phyloP scores from a whole-genome alignment of 129 eudicot genomes.

The Logfia minima region DNA sequence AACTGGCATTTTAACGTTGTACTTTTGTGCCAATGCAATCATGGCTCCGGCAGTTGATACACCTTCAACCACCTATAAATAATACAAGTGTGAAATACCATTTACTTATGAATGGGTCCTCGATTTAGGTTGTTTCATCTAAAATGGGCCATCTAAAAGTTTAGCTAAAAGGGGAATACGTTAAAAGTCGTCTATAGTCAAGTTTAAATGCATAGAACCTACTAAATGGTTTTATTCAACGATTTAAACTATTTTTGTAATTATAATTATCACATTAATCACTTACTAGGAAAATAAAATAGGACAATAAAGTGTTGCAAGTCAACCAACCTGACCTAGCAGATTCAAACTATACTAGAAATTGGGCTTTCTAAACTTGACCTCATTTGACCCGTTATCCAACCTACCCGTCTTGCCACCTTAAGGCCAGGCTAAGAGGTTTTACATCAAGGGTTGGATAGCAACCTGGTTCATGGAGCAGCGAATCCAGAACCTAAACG shows the following conservation, averaged over 20 bases:
- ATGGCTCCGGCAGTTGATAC: constrained; percentile 97
- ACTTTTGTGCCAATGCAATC: constrained; percentile 93
- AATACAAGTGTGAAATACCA: constrained; percentile 17
- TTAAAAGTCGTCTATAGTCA: background rate
- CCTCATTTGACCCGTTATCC: background rate
- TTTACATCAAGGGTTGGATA: constrained; percentile 16
- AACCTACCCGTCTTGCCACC: background rate
- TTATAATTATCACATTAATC: background rate
- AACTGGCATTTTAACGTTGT: constrained; percentile 95
- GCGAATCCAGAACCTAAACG: constrained; percentile 92
- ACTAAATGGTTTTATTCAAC: background rate
- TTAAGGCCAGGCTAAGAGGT: background rate
- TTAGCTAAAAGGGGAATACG: background rate
- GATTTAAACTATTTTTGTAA: background rate
- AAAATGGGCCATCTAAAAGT: background rate
- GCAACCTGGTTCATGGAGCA: constrained; percentile 90
- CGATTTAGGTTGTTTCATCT: background rate
- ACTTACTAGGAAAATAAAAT: background rate
- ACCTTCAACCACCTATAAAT: constrained; percentile 88
- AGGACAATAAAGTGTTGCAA: background rate
- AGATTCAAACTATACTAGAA: background rate
- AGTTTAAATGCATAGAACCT: background rate
- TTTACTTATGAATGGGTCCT: constrained; percentile 2
- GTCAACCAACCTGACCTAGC: background rate
- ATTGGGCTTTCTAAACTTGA: background rate